Percentiles rank a stretch among this genome's conserved stretches.
Conservation (phyloP, 1,139 yeast species). For the Meyerozyma guilliermondii region DNA sequence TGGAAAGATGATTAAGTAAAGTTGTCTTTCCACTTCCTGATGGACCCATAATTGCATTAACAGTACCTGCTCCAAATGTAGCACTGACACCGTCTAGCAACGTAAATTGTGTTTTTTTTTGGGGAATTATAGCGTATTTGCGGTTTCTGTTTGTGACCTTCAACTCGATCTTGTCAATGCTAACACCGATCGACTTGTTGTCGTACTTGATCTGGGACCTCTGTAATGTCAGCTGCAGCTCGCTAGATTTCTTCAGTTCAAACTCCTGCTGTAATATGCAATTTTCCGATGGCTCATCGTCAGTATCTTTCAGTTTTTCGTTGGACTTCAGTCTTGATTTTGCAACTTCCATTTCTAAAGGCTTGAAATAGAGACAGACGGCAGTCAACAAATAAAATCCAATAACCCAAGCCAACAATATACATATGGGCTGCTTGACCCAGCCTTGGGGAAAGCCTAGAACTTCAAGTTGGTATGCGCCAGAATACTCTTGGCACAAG, state of each 20-base stretch:
- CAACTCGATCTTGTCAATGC: neutral
- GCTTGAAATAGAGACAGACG: slow-evolving; percentile 38
- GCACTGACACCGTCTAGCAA: slow-evolving; percentile 54
- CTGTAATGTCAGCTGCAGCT: neutral
- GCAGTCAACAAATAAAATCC: slow-evolving; percentile 51
- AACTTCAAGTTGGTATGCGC: slow-evolving; percentile 47
- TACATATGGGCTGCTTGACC: slow-evolving; percentile 63
- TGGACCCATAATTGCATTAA: slow-evolving; percentile 89
- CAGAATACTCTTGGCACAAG: slow-evolving; percentile 41
- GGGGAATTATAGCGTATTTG: neutral
- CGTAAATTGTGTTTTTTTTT: slow-evolving; percentile 2
- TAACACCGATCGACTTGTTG: neutral
- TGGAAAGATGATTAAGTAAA: slow-evolving; percentile 59
- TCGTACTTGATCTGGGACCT: neutral
- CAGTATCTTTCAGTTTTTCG: slow-evolving; percentile 12
- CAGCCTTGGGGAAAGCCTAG: slow-evolving; percentile 63
- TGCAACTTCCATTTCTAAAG: slow-evolving; percentile 52
- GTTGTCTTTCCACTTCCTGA: slow-evolving; percentile 87
- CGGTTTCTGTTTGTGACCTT: neutral
- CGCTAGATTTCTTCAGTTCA: neutral
- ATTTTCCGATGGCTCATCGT: neutral
- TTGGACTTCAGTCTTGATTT: slow-evolving; percentile 22
- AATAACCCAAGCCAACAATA: slow-evolving; percentile 54
- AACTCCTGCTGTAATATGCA: neutral
- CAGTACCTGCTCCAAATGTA: slow-evolving; percentile 49